Evolutionary conservation across 371 early-diverging fungal species (phyloP).

Genomic region (Smittium culicis): DNA sequence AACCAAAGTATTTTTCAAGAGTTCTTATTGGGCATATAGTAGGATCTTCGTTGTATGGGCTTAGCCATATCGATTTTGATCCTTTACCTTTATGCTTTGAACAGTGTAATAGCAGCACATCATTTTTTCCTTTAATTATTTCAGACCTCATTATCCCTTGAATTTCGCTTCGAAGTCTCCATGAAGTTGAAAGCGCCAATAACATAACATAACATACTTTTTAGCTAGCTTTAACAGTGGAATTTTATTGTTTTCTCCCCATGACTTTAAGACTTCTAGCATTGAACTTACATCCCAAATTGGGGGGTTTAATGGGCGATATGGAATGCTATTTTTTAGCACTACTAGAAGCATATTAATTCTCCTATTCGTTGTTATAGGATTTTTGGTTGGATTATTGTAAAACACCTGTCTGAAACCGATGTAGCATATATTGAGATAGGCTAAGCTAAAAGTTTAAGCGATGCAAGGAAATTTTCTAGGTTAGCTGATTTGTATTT

Average conservation of each 20-base stretch:
- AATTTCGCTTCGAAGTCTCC: not conserved
- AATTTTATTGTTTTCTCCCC: not conserved
- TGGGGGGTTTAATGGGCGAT: not conserved
- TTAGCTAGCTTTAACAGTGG: not conserved
- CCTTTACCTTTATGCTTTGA: conserved; percentile 5
- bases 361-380: not conserved
- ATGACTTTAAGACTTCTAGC: not conserved
- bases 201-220: not conserved
- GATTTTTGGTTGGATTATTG: not conserved
- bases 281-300: not conserved
- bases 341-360: not conserved
- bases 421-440: conserved; percentile 5
- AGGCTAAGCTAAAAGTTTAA: not conserved
- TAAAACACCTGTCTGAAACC: not conserved
- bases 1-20: not conserved
- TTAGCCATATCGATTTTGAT: conserved; percentile 1
- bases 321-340: not conserved
- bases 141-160: conserved; percentile 3
- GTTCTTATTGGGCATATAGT: conserved; percentile 3
- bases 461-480: not conserved
- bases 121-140: conserved; percentile 3
- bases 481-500: not conserved
- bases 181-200: not conserved
- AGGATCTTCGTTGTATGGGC: not conserved
- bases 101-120: not conserved